Evolutionary conservation across 2,329 filamentous ascomycete species (phyloP), one percentile per base, ranked within the genome.

Genomic region (Aspergillus candidus): DNA sequence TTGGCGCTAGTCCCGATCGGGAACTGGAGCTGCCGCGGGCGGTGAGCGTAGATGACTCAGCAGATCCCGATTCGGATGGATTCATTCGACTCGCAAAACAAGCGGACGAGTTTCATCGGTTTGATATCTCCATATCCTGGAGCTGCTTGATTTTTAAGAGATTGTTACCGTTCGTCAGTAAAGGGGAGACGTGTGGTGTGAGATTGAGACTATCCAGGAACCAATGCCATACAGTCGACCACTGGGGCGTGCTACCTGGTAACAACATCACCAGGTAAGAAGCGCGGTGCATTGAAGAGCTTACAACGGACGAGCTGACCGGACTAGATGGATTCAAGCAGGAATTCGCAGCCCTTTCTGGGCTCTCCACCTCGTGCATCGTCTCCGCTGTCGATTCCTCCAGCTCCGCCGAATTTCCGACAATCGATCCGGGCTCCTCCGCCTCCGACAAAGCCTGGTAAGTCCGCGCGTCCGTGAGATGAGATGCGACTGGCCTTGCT

Each of bases 301-400:
- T 27, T 27, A 27, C 27, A 29, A 27, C 12, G 11, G 14, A 33
- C 15, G 30, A 38, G 50, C 49, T 51, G 31, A 51, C 22, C 22
- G 6, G 35, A 37, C 32, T 17, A 63, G 60, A 69, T 69, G 66
- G 61, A 62, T 48, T 53, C 57, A 35, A 64, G 60, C 40, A 58
- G 66, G 44, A 72, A 71, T 2, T 72, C 68, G 30, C 79, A 79
- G 48, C 77, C 78, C 0, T 72, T 74, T 5, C 82, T 79, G 53
- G 79, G 84, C 53, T 72, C 83, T 32, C 61, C 84, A 8, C 75
- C 76, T 2, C 79, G 77, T 22, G 72, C 70, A 43, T 73, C 78
- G 18, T 63, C 65, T 13, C 63, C 70, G 4, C 60, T 59, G 11
- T 60, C 58, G n/a, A 60, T 66, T 30, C 48, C 62, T 5, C 57